Percentiles rank a stretch among this genome's conserved stretches.
These are phyloP conservation scores for Akanthomyces muscarius DNA, from an alignment of 2,329 filamentous ascomycete species.

Conservation along the genomic window DNA sequence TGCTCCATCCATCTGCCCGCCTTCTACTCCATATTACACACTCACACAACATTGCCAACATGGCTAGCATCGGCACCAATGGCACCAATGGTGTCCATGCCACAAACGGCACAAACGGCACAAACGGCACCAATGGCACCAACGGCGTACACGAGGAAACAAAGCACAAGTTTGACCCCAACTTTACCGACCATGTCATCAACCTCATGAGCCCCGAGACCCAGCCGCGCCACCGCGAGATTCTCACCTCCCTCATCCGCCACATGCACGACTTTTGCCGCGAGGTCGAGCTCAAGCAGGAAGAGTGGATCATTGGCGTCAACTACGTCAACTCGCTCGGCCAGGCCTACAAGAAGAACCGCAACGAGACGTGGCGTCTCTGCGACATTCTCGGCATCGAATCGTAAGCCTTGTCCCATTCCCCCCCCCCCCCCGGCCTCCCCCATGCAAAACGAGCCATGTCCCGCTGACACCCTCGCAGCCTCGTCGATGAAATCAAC, in stretches of 20 bases:
- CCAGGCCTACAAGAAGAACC: conserved; percentile 61
- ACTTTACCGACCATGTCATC: conserved; percentile 71
- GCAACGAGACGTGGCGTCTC: conserved; percentile 71
- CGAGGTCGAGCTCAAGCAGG: conserved; percentile 70
- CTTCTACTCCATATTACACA: neutral
- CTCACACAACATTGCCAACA: neutral
- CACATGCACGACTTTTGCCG: conserved; percentile 77
- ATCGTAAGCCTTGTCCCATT: conserved; percentile 55
- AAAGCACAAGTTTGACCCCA: conserved; percentile 60
- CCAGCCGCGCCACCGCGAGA: conserved; percentile 57
- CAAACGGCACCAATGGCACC: conserved; percentile 22
- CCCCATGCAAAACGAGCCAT: neutral
- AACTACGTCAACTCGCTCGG: conserved; percentile 72
- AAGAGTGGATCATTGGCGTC: conserved; percentile 74
- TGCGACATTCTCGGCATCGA: conserved; percentile 72
- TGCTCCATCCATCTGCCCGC: too few species aligned
- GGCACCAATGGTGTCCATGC: conserved; percentile 10
- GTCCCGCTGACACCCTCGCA: conserved; percentile 24
- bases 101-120: conserved; percentile 23
- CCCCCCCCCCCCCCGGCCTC: too few species aligned
- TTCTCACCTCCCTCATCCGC: conserved; percentile 61
- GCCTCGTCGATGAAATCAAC: conserved; percentile 61
- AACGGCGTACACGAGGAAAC: conserved; percentile 25
- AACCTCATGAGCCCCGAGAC: conserved; percentile 69
- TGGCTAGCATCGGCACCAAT: neutral